Evolutionary conservation across 2,329 filamentous ascomycete genomes (phyloP).

Genomic region (Cladosporium phlei): DNA sequence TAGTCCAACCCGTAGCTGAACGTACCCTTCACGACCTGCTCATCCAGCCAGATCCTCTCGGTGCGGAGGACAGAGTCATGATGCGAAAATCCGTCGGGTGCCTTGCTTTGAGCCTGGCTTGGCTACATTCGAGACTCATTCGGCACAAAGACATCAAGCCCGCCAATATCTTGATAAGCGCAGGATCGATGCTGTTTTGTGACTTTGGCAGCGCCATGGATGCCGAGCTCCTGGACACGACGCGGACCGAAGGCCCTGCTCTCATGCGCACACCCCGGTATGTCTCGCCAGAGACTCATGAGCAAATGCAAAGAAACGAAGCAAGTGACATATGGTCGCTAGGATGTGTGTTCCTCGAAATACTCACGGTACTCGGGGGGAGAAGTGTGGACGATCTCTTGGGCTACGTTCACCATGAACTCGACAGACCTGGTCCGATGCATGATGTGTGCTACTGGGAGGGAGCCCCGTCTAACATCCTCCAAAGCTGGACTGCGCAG

Average conservation of each 20-base stretch:
- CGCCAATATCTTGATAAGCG: conserved; percentile 11
- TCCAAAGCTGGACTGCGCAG: too few species aligned
- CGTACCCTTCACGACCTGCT: neutral
- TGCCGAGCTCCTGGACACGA: neutral
- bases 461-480: neutral
- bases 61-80: neutral
- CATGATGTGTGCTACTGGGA: neutral
- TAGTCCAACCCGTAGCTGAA: neutral
- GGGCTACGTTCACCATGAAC: neutral
- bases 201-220: neutral
- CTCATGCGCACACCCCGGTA: neutral
- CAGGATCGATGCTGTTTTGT: neutral
- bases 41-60: neutral
- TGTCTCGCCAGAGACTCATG: neutral
- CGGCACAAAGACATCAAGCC: conserved; percentile 13
- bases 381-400: neutral
- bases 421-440: neutral
- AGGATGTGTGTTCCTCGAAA: neutral
- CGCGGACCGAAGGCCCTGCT: neutral
- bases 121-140: conserved; percentile 3
- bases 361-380: neutral
- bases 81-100: neutral
- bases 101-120: neutral
- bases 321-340: neutral
- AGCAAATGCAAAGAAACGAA: neutral